phyloP scores from a whole-genome alignment of 1,284 basidiomycete genomes.

The Peniophora sp. region DNA sequence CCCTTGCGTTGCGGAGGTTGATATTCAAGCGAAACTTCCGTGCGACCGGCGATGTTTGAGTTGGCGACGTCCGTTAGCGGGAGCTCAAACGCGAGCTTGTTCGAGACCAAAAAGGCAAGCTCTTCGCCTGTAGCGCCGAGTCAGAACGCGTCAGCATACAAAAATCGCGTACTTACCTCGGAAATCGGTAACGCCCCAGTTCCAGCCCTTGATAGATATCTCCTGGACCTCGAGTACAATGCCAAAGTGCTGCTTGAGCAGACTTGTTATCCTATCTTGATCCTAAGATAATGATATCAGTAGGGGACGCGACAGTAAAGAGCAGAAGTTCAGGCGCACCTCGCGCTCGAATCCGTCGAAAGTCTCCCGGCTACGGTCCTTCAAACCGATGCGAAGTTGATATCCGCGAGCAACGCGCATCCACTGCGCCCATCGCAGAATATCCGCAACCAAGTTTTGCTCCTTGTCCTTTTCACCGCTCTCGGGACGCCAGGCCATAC shows the following conservation, averaged over 20 bases:
- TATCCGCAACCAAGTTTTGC: conserved; percentile 59
- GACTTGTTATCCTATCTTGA: conserved; percentile 65
- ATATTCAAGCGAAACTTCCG: conserved; percentile 97
- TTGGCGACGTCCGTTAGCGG: conserved; percentile 88
- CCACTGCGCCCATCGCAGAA: conserved; percentile 90
- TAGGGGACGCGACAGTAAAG: conserved; percentile 1
- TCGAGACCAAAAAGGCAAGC: conserved; percentile 85
- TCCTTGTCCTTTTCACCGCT: conserved; percentile 47
- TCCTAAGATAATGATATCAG: conserved; percentile 45
- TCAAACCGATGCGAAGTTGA: conserved; percentile 79
- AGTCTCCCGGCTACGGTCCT: conserved; percentile 70
- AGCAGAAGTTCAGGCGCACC: conserved; percentile 34
- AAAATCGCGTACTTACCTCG: conserved; percentile 56
- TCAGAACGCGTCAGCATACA: background rate
- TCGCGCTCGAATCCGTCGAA: conserved; percentile 95
- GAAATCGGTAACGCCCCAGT: conserved; percentile 96
- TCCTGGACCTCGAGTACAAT: conserved; percentile 85
- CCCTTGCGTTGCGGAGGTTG: conserved; percentile 46
- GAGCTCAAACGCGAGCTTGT: conserved; percentile 88
- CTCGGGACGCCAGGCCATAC: conserved; percentile 88
- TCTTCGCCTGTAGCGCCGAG: conserved; percentile 62
- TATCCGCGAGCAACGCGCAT: conserved; percentile 87
- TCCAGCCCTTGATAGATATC: conserved; percentile 91
- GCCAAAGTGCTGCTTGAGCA: conserved; percentile 84
- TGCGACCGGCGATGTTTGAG: conserved; percentile 95